Evolutionary conservation across 73 alveolate species (phyloP).

Genomic region (Durusdinium trenchii): DNA sequence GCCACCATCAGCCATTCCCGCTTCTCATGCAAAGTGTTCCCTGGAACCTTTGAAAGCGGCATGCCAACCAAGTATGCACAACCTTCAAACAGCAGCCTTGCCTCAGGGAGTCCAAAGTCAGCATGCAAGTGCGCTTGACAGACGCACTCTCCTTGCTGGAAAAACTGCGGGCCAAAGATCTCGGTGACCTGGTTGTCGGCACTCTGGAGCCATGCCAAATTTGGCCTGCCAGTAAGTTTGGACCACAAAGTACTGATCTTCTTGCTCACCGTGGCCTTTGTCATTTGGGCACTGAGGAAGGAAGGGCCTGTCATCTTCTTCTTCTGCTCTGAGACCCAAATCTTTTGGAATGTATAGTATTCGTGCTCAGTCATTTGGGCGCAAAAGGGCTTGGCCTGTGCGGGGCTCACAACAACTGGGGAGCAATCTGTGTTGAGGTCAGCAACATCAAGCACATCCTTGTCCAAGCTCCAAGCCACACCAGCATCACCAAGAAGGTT

Average conservation of each 20-base stretch:
- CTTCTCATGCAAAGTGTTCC: no score
- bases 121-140: no score
- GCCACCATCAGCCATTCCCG: no score
- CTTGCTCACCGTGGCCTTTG: not conserved
- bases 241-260: not conserved
- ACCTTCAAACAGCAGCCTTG: no score
- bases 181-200: no score
- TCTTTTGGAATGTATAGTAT: not conserved
- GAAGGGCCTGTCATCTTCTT: not conserved
- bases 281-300: not conserved
- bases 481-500: not conserved
- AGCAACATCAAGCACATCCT: not conserved
- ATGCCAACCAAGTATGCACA: no score
- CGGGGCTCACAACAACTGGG: not conserved
- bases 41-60: no score
- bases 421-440: no score
- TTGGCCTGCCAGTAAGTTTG: not conserved
- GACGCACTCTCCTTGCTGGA: no score
- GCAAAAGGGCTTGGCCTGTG: not conserved
- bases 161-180: no score
- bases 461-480: not conserved
- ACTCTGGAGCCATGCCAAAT: no score
- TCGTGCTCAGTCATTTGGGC: not conserved
- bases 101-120: no score
- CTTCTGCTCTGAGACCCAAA: conserved; percentile 8